Conservation (phyloP, 2,329 filamentous ascomycete species). For the Diaporthe humulicola region DNA sequence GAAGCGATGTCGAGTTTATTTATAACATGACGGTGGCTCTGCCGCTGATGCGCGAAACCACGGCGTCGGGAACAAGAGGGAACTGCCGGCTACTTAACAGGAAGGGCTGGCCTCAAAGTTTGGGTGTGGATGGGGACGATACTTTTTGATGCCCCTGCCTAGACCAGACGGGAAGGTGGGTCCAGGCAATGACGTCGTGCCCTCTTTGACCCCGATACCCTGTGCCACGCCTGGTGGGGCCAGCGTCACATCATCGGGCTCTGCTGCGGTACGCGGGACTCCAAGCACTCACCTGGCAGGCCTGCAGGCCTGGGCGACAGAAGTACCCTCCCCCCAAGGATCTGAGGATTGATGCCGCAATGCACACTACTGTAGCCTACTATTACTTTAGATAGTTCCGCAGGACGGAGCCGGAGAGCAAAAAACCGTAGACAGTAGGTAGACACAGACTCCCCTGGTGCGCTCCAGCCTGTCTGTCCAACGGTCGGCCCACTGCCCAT, state of each 20-base stretch:
- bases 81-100: constrained; percentile 18
- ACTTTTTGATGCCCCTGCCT: constrained; percentile 28
- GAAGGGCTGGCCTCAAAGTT: not conserved
- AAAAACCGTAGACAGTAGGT: not conserved
- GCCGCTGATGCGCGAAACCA: not conserved
- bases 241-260: constrained; percentile 27
- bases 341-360: not conserved
- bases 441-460: not conserved
- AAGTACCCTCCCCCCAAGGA: not conserved
- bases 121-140: constrained; percentile 19
- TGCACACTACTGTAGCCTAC: not conserved
- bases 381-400: not conserved
- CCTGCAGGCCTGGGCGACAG: not conserved
- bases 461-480: constrained; percentile 1
- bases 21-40: not conserved
- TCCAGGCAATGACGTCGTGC: constrained; percentile 23
- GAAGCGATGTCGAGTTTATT: constrained; percentile 9
- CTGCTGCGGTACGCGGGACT: constrained; percentile 19
- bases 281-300: not conserved
- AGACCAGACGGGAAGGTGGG: constrained; percentile 24
- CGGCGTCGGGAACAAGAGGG: not conserved
- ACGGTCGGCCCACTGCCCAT: not conserved
- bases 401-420: not conserved
- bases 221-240: constrained; percentile 28
- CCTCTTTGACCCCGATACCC: constrained; percentile 20